A percentile compares a stretch with the other conserved stretches of the same genome.
These are phyloP conservation scores for Rhodotorula toruloides DNA, from an alignment of 768 basidiomycete genomes.

Conservation along the genomic window DNA sequence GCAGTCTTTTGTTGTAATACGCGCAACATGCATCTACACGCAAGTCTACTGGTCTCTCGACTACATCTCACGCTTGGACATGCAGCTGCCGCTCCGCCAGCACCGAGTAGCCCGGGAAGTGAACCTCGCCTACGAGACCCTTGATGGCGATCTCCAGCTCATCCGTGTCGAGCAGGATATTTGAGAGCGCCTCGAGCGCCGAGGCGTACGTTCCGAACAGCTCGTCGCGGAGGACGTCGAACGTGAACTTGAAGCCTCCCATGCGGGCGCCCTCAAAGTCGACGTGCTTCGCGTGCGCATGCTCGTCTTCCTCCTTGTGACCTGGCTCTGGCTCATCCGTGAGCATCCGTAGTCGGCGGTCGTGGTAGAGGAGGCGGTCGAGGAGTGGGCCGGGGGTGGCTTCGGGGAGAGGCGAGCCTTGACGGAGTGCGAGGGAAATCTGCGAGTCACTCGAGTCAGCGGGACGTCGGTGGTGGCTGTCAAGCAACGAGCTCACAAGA, in stretches of 20 bases:
- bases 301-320: not conserved
- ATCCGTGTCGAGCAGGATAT: conserved; percentile 21
- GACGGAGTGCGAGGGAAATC: conserved; percentile 52
- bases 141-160: conserved; percentile 21
- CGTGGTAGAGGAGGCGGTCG: conserved; percentile 54
- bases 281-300: not conserved
- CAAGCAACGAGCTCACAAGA: conserved; percentile 37
- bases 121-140: conserved; percentile 14
- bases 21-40: no score
- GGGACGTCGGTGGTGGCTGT: accelerated
- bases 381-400: conserved; percentile 51
- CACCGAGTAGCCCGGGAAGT: conserved; percentile 3
- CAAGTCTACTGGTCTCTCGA: no score
- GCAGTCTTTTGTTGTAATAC: no score
- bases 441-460: not conserved
- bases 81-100: not conserved
- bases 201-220: conserved; percentile 18
- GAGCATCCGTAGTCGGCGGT: conserved; percentile 12
- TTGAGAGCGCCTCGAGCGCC: conserved; percentile 24
- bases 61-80: no score
- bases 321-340: not conserved
- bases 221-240: conserved; percentile 23
- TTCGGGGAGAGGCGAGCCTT: conserved; percentile 52
- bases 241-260: conserved; percentile 3
- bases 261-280: conserved; percentile 34